A percentile compares a stretch with the other conserved stretches of the same genome.
Conservation (phyloP, 1,139 yeast species). For the Candida tunisiensis region DNA sequence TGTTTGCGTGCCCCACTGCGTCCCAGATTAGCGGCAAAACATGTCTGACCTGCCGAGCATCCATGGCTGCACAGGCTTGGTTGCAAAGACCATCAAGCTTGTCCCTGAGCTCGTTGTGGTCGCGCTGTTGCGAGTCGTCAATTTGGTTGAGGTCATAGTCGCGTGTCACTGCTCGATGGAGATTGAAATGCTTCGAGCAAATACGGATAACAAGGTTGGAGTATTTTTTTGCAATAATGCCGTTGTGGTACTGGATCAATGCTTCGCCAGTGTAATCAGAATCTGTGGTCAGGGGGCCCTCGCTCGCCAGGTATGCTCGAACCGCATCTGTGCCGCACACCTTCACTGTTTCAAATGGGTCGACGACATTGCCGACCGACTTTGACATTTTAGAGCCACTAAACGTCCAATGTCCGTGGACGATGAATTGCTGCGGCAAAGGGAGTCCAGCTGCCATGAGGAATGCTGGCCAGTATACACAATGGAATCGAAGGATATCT, state of each 20-base stretch:
- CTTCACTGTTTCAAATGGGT: constrained; percentile 49
- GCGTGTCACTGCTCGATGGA: constrained; percentile 24
- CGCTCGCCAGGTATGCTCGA: constrained; percentile 60
- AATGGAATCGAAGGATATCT: constrained; percentile 74
- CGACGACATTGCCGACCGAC: constrained; percentile 89
- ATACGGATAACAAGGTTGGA: constrained; percentile 65
- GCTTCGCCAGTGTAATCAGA: constrained; percentile 57
- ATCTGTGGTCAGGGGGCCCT: constrained; percentile 61
- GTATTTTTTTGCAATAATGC: constrained; percentile 56
- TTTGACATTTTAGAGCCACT: constrained; percentile 90
- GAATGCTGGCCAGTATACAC: constrained; percentile 90
- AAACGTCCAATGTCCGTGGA: constrained; percentile 90
- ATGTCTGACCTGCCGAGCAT: constrained; percentile 34
- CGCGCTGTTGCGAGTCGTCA: background rate
- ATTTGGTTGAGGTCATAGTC: background rate
- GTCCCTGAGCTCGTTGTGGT: constrained; percentile 8
- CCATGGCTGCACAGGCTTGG: constrained; percentile 28
- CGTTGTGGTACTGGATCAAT: constrained; percentile 41
- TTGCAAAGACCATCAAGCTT: constrained; percentile 16
- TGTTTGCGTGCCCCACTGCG: constrained; percentile 44
- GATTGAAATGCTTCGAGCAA: constrained; percentile 52
- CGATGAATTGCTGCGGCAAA: constrained; percentile 58
- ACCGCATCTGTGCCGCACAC: constrained; percentile 50
- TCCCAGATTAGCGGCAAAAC: constrained; percentile 48
- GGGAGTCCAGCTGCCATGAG: constrained; percentile 65